A percentile compares a stretch with the other conserved stretches of the same genome.
These are phyloP conservation scores for Striga hermonthica DNA, from an alignment of 305 asterid species.

Conservation along the genomic window DNA sequence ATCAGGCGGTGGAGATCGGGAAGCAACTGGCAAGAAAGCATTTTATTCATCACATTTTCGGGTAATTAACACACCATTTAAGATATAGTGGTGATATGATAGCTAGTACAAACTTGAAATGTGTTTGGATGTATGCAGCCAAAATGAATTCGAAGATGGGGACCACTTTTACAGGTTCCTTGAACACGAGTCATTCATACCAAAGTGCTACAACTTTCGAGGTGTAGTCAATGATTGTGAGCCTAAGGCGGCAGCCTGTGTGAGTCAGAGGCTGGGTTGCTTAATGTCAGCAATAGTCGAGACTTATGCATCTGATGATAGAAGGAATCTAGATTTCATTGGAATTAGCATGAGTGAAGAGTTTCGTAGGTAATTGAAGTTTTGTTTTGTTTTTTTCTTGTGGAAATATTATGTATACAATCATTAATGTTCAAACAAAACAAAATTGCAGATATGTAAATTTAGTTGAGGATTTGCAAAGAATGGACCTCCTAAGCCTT, in stretches of 20 bases:
- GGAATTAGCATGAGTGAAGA: constrained; percentile 93
- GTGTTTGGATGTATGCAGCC: constrained; percentile 42
- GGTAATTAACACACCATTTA: constrained; percentile 43
- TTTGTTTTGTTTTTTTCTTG: too few species aligned
- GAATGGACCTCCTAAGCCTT: constrained; percentile 55
- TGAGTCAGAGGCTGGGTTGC: constrained; percentile 57
- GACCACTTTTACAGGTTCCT: constrained; percentile 75
- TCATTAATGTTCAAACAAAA: too few species aligned
- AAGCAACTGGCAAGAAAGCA: constrained; percentile 70
- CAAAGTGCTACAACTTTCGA: constrained; percentile 75
- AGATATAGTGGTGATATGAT: constrained; percentile 10
- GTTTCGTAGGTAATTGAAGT: constrained; percentile 61
- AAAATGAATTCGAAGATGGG: constrained; percentile 85
- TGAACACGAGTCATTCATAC: constrained; percentile 82
- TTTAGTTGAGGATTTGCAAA: constrained; percentile 73
- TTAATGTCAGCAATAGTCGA: constrained; percentile 84
- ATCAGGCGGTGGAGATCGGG: constrained; percentile 80
- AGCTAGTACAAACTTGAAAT: background rate
- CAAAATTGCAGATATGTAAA: constrained; percentile 52
- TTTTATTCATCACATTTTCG: constrained; percentile 78
- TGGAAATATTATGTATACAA: too few species aligned
- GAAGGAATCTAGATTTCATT: constrained; percentile 55
- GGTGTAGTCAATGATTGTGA: constrained; percentile 64
- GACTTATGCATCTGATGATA: constrained; percentile 71
- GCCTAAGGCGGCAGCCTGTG: constrained; percentile 52